Percentiles rank a stretch among this genome's conserved stretches.
These are phyloP conservation scores for Boletus coccyginus DNA, from an alignment of 768 basidiomycete species.

Conservation along the genomic window DNA sequence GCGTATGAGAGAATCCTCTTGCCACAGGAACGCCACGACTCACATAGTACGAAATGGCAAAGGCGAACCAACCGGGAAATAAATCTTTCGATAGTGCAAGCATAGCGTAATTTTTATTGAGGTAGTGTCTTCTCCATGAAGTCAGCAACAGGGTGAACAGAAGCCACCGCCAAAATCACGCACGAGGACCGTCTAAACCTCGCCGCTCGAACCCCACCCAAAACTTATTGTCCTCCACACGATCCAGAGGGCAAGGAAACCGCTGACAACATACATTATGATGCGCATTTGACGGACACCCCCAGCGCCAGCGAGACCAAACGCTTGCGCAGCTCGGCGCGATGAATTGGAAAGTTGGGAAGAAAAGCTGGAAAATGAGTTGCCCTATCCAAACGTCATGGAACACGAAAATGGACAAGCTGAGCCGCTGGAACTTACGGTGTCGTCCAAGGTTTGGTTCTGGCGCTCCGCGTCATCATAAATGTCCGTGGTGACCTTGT, in stretches of 20 bases:
- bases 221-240: conserved; percentile 47
- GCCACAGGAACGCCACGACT: neutral
- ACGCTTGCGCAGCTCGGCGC: conserved; percentile 67
- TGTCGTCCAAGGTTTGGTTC: conserved; percentile 73
- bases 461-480: conserved; percentile 82
- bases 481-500: conserved; percentile 83
- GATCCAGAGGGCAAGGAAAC: conserved; percentile 58
- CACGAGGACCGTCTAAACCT: conserved; percentile 16
- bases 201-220: conserved; percentile 37
- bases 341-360: conserved; percentile 63
- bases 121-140: neutral
- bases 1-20: neutral
- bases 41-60: neutral
- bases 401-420: neutral
- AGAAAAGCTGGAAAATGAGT: conserved; percentile 66
- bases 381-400: conserved; percentile 40
- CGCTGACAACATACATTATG: conserved; percentile 54
- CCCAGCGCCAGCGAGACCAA: conserved; percentile 59
- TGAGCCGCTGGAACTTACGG: conserved; percentile 45
- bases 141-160: neutral
- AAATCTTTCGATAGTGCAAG: conserved; percentile 5
- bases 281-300: conserved; percentile 69
- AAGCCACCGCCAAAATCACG: conserved; percentile 2
- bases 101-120: neutral
- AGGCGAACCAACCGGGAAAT: neutral